Percentiles rank a stretch among this genome's conserved stretches.
phyloP scores from a whole-genome alignment of 1,139 yeast genomes.

The Maudiozyma humilis region DNA sequence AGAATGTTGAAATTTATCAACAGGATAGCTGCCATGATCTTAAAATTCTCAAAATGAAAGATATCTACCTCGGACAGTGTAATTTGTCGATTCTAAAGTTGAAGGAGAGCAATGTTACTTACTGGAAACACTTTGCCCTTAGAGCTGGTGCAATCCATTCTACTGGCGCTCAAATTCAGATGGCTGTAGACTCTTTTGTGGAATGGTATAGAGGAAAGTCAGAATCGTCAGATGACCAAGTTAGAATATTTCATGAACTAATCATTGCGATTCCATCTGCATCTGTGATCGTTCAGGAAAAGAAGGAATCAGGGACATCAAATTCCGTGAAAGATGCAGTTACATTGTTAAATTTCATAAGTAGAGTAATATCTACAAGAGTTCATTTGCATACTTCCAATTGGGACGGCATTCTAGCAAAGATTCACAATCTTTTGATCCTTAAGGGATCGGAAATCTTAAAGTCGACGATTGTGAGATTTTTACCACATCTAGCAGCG shows the following conservation, averaged over 20 bases:
- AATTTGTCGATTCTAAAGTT: no score
- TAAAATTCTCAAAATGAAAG: neutral
- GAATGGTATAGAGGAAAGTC: constrained; percentile 25
- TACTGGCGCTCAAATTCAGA: constrained; percentile 40
- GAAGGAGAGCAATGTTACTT: constrained; percentile 19
- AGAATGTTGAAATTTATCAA: neutral
- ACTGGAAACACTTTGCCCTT: constrained; percentile 50
- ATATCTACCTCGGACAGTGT: no score
- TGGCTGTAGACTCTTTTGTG: constrained; percentile 40
- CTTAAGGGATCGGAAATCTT: constrained; percentile 15
- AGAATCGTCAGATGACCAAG: neutral
- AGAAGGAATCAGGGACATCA: constrained; percentile 7
- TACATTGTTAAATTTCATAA: constrained; percentile 20
- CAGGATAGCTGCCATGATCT: neutral
- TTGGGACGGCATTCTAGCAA: constrained; percentile 39
- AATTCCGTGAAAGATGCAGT: constrained; percentile 4
- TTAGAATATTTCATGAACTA: constrained; percentile 7
- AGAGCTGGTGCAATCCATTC: constrained; percentile 59
- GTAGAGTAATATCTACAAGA: constrained; percentile 29
- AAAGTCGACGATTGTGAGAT: constrained; percentile 11
- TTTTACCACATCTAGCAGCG: constrained; percentile 18
- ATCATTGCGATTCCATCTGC: constrained; percentile 16
- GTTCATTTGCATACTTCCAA: constrained; percentile 31
- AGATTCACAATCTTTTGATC: constrained; percentile 48
- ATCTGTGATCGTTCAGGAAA: neutral